These are phyloP conservation scores for Dipteronia sinensis DNA, from an alignment of 345 rosid species.

Conservation along the genomic window DNA sequence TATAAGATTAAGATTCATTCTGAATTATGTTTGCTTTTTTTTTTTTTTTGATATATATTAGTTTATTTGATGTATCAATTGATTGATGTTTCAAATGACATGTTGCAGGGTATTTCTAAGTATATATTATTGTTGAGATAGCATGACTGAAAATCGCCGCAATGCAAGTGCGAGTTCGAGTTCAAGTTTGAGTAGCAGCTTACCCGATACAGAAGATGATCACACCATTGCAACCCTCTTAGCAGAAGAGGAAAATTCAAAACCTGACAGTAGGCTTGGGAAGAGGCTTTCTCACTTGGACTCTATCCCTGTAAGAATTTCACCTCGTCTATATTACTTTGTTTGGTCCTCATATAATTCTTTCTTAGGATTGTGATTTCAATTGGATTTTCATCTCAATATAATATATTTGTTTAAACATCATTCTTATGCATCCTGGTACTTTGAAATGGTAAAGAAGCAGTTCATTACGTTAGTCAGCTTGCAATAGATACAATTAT, in stretches of 20 bases:
- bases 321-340: not conserved
- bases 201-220: conserved; percentile 82
- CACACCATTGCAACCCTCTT: conserved; percentile 74
- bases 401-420: not conserved
- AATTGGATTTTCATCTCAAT: not conserved
- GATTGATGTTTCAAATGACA: not conserved
- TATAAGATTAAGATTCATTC: not conserved
- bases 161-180: conserved; percentile 79
- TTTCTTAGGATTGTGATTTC: not conserved
- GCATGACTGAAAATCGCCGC: conserved; percentile 52
- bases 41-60: too few species aligned
- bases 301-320: conserved; percentile 70
- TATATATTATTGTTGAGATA: conserved; percentile 16
- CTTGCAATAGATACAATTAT: not conserved
- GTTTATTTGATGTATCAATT: not conserved
- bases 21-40: not conserved
- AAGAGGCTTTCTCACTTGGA: conserved; percentile 86
- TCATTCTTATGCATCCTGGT: not conserved
- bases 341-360: not conserved
- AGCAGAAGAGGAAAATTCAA: conserved; percentile 62
- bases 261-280: conserved; percentile 56
- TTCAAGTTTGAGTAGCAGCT: conserved; percentile 78
- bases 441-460: not conserved
- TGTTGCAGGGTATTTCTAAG: not conserved
- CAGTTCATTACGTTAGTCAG: not conserved